Evolutionary conservation across 2,329 filamentous ascomycete species (phyloP), one percentile per base, ranked within the genome.

Genomic region (Nemania diffusa): DNA sequence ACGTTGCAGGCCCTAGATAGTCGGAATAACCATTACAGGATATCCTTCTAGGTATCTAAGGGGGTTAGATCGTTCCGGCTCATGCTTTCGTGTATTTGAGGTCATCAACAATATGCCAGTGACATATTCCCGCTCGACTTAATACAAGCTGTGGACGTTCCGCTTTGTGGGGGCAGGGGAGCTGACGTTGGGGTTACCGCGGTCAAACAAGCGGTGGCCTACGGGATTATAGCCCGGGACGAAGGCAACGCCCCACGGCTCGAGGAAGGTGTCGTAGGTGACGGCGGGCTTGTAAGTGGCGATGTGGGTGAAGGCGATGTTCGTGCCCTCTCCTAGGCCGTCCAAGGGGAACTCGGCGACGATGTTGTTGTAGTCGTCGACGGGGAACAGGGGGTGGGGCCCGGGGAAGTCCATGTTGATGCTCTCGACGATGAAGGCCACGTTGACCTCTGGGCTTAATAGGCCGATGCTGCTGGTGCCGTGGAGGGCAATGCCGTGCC

Each of bases 401-500:
- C 72, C 72, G 17, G 70, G 69, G 58, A 68, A 73, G 66, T 75
- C 73, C 58, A 73, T 68, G 40, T 68, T 68, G 62, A 75, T 75
- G 44, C 67, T 67, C 53, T 67, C 59, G 44, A 72, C 70, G 60
- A 72, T 70, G 51, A 71, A 46, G 17, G 32, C 32, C 11, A 73
- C 71, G 59, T 74, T 71, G 48, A 27, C 3, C 62, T 72, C 68
- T 65, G 71, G 32, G 57, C 57, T 75, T 69, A 66, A 72, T 62
- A 72, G 69, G 17, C 62, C 68, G 69, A 75, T 75, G 61, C 48
- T 69, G 61, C 59, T 68, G 59, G 73, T 75, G 55, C 71, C 73
- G 71, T 75, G 73, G 1, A 75, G 72, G 11, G 73, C 65, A 17
- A 75, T 75, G 27, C 70, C 73, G 48, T 73, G 67, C 65, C 69